A percentile compares a stretch with the other conserved stretches of the same genome.
These are phyloP conservation scores for Pyrenophora seminiperda DNA, from an alignment of 2,329 filamentous ascomycete species.

Conservation along the genomic window DNA sequence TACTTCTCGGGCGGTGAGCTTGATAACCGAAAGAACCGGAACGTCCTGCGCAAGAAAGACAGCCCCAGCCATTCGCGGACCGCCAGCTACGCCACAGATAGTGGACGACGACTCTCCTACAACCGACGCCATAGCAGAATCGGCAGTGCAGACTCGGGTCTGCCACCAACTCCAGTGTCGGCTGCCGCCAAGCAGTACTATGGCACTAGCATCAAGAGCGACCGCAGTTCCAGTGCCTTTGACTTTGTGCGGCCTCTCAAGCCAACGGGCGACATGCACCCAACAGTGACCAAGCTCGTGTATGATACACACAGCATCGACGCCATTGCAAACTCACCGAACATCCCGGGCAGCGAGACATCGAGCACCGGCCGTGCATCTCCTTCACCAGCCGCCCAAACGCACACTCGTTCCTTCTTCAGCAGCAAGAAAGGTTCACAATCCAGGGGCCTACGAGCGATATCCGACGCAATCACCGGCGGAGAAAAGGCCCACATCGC, in stretches of 20 bases:
- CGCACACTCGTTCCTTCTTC: conserved; percentile 46
- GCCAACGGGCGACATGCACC: conserved; percentile 52
- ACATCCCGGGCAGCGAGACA: conserved; percentile 53
- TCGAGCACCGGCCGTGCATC: conserved; percentile 56
- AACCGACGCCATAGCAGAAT: conserved; percentile 74
- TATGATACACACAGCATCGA: conserved; percentile 56
- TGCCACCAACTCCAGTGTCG: conserved; percentile 62
- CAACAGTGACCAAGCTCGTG: conserved; percentile 63
- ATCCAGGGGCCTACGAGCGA: conserved; percentile 76
- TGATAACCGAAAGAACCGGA: conserved; percentile 72
- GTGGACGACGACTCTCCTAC: conserved; percentile 64
- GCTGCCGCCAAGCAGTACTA: conserved; percentile 72
- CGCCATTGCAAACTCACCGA: conserved; percentile 49
- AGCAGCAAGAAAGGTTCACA: conserved; percentile 44
- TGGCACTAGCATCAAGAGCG: conserved; percentile 50
- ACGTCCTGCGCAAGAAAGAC: conserved; percentile 77
- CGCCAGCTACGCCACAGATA: conserved; percentile 70
- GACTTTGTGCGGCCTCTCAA: conserved; percentile 48
- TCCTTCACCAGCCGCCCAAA: conserved; percentile 46
- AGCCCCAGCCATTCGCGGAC: conserved; percentile 67
- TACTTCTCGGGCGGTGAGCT: conserved; percentile 92
- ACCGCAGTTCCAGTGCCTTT: conserved; percentile 57
- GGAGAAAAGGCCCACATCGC: conserved; percentile 58
- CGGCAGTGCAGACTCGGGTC: conserved; percentile 76
- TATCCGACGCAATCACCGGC: conserved; percentile 73